Base-by-base conservation (phyloP, 345 rosid genomes). In the Murraya koenigii region DNA sequence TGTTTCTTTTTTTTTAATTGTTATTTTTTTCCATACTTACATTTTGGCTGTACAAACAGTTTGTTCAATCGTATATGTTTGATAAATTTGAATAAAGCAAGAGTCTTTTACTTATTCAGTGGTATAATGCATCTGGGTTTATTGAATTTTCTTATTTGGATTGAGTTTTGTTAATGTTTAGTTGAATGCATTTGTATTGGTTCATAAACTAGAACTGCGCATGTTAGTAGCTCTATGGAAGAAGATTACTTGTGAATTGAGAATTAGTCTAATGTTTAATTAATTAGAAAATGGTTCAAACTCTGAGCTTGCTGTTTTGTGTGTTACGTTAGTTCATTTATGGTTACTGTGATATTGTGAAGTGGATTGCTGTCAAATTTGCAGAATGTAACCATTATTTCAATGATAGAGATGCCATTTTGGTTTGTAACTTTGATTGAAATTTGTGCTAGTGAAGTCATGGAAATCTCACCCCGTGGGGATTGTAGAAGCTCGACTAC, bases 391-490 rank as follows among this genome's bases (percentile, higher is more conserved):
- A 61, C 32, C 41, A 13, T 44, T 41, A 30, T 62, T 44, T 26
- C 44, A 13, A 2, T 5, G 28, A 26, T 11, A 44, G 6, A 23
- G 59, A 15, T 36, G 54, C 19, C 22, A 35, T 74, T 58, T 69
- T 7, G 25, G 59, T 56, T 56, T 63, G 49, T 30, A 39, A n/a
- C 25, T 60, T 36, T 8, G 55, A 36, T 60, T 74, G 77, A 25
- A 56, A 19, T 63, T 60, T 66, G 26, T 61, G 66, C 87, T 86
- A 88, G 87, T 79, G 81, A 85, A 74, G 74, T 59, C 75, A 77
- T 83, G 85, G 84, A 84, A 78, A 71, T 77, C 81, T 70, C 80
- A 78, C 13, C 41, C 79, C 63, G 25, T 78, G 35, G 70, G 74
- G 72, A 78, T 26, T 41, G 22, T 60, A 66, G 87, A 84, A 75